These are phyloP conservation scores for Coemansia sp. DNA, from an alignment of 192 early-diverging fungal genomes.

Conservation along the genomic window DNA sequence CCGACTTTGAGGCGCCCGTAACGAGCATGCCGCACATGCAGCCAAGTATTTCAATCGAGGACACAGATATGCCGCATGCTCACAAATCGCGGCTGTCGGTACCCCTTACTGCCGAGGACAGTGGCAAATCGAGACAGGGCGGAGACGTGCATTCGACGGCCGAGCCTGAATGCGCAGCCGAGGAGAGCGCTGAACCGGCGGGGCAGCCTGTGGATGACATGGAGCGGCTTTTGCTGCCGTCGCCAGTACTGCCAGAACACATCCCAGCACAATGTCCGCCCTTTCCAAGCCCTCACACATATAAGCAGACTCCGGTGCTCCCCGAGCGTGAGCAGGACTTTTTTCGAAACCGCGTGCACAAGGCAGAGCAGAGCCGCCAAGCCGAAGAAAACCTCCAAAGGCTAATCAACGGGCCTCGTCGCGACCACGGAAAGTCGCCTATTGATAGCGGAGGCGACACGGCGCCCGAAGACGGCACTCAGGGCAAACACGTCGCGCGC, in stretches of 20 bases:
- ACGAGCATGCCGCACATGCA: conserved; percentile 10
- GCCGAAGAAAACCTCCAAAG: conserved; percentile 55
- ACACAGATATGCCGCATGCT: not conserved
- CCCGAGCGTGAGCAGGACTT: conserved; percentile 54
- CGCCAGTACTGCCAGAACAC: conserved; percentile 24
- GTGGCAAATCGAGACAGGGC: not conserved
- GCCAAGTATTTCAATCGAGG: not conserved
- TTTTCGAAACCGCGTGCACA: conserved; percentile 55
- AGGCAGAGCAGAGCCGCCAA: conserved; percentile 55
- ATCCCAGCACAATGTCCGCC: conserved; percentile 45
- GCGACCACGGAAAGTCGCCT: not conserved
- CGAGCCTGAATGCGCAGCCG: not conserved
- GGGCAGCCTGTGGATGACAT: conserved; percentile 10
- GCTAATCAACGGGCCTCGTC: conserved; percentile 39
- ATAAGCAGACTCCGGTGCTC: conserved; percentile 46
- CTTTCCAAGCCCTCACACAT: conserved; percentile 53
- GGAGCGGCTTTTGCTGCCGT: conserved; percentile 29
- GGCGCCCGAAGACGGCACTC: not conserved
- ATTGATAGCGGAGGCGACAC: not conserved
- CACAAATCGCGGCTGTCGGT: not conserved
- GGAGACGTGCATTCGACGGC: not conserved
- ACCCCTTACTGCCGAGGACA: not conserved
- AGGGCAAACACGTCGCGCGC: conserved; percentile 20
- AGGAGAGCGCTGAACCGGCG: not conserved
- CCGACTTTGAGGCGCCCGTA: conserved; percentile 49